Conservation (phyloP, 139 green algal species). For the Eudorina sp. region DNA sequence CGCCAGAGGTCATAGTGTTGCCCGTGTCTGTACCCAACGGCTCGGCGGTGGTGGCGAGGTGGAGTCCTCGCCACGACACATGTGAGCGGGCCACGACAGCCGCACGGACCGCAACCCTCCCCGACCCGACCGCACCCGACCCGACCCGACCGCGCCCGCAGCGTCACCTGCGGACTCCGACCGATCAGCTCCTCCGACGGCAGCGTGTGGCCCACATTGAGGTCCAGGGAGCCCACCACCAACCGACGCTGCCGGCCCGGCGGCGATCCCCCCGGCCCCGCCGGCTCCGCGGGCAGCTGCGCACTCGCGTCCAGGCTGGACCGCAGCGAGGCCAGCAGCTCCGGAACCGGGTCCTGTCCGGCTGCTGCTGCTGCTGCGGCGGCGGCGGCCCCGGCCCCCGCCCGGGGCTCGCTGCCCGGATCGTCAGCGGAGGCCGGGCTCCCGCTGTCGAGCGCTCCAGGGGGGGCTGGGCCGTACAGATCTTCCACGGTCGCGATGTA, state of each 20-base stretch:
- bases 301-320: slow-evolving; percentile 65
- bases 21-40: too few species aligned
- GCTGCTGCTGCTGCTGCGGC: slow-evolving; percentile 30
- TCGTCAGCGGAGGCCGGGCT: too few species aligned
- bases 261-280: neutral
- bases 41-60: too few species aligned
- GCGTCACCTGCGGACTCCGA: slow-evolving; percentile 50
- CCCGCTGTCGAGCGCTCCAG: too few species aligned
- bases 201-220: slow-evolving; percentile 80
- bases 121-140: too few species aligned
- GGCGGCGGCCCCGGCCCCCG: too few species aligned
- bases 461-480: neutral
- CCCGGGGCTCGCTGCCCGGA: too few species aligned
- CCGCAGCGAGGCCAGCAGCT: slow-evolving; percentile 1
- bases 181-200: slow-evolving; percentile 85
- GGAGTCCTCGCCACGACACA: too few species aligned
- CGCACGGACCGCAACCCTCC: too few species aligned
- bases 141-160: too few species aligned
- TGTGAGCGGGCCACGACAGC: too few species aligned
- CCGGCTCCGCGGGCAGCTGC: slow-evolving; percentile 72
- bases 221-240: slow-evolving; percentile 80
- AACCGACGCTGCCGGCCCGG: neutral
- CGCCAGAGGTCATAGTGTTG: too few species aligned
- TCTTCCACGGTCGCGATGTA: slow-evolving; percentile 66
- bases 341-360: neutral